phyloP scores from a whole-genome alignment of 768 basidiomycete species.

The Boletus barrowsii region DNA sequence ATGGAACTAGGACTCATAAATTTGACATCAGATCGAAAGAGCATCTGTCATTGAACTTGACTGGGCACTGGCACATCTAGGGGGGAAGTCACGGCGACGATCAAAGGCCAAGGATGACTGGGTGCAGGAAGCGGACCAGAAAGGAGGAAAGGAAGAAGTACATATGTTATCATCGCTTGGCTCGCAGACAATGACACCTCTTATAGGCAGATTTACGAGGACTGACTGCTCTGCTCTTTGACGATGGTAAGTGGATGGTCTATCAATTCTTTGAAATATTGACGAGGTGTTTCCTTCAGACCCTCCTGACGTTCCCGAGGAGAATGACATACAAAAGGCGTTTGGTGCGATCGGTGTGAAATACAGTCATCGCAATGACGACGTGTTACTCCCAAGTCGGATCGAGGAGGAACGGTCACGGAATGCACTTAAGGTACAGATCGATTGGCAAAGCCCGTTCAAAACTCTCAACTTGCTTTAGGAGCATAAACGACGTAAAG shows the following conservation, averaged over 20 bases:
- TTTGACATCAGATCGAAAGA: constrained; percentile 62
- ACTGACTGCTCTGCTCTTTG: constrained; percentile 64
- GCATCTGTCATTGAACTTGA: constrained; percentile 73
- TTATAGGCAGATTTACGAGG: constrained; percentile 54
- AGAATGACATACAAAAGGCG: constrained; percentile 53
- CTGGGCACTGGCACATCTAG: constrained; percentile 75
- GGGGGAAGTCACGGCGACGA: constrained; percentile 37
- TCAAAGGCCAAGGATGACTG: constrained; percentile 34
- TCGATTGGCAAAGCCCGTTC: background rate
- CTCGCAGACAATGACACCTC: background rate
- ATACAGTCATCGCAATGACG: constrained; percentile 75
- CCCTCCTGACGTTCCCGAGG: constrained; percentile 37
- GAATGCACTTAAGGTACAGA: constrained; percentile 47
- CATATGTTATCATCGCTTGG: background rate
- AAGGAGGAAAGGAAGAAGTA: constrained; percentile 41
- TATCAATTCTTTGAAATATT: background rate
- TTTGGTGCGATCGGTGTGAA: constrained; percentile 60
- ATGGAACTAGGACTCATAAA: background rate
- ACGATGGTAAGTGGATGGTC: constrained; percentile 48
- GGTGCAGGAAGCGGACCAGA: constrained; percentile 44
- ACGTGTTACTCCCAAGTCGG: constrained; percentile 61
- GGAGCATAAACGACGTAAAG: constrained; percentile 28
- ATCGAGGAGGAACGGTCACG: constrained; percentile 65
- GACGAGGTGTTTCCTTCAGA: constrained; percentile 25
- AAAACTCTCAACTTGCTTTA: constrained; percentile 9